Evolutionary conservation across 1,139 yeast genomes (phyloP).

Genomic region (Zygosaccharomyces sapae): DNA sequence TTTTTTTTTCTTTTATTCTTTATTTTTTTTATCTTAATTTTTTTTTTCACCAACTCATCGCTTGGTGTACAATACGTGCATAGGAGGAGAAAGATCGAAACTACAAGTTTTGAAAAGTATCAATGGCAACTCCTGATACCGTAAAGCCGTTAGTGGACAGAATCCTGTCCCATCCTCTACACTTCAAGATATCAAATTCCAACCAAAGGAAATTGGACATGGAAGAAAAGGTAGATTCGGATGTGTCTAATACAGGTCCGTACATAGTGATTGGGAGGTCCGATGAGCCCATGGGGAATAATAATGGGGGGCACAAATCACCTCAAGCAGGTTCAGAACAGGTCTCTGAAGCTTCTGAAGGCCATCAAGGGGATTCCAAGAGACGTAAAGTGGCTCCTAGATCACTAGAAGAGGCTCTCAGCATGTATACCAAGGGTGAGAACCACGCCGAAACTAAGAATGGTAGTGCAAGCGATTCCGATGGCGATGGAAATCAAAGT

Average conservation of each 20-base stretch:
- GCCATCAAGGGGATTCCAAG: constrained; percentile 1
- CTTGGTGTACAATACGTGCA: not conserved
- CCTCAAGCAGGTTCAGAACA: not conserved
- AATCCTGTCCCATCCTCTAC: constrained; percentile 54
- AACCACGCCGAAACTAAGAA: constrained; percentile 1
- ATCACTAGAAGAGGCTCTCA: constrained; percentile 31
- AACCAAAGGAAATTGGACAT: constrained; percentile 11
- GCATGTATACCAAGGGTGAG: constrained; percentile 19
- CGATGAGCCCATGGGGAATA: constrained; percentile 23
- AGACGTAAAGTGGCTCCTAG: constrained; percentile 17
- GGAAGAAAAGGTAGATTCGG: constrained; percentile 13
- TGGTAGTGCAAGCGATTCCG: too few species aligned
- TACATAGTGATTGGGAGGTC: constrained; percentile 33
- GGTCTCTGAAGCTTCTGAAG: not conserved
- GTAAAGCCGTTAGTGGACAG: constrained; percentile 49
- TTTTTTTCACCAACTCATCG: not conserved
- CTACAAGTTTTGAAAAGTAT: not conserved
- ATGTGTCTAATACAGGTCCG: constrained; percentile 36
- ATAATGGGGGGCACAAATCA: constrained; percentile 15
- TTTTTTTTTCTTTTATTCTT: not conserved
- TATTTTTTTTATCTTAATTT: too few species aligned
- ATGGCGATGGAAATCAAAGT: too few species aligned
- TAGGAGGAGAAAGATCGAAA: not conserved
- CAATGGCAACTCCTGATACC: constrained; percentile 28
- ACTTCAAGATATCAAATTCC: constrained; percentile 48